Evolutionary conservation across 2,329 filamentous ascomycete species (phyloP).

Genomic region (Triangularia verruculosa): DNA sequence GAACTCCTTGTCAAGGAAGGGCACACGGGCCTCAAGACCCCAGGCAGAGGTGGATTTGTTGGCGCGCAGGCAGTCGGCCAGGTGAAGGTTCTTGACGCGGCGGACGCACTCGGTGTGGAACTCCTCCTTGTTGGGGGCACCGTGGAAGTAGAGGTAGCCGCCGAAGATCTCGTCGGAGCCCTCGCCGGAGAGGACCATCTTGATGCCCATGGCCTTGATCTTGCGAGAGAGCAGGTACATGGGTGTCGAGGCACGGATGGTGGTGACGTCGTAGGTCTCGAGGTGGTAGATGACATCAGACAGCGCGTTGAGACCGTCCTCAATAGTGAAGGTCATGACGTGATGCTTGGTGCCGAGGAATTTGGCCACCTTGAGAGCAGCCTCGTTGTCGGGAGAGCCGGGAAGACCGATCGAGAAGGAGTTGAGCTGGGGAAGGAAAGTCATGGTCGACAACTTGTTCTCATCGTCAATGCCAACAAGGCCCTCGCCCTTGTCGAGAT

Average conservation of each 20-base stretch:
- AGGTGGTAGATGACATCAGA: constrained; percentile 98
- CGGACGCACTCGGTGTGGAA: constrained; percentile 95
- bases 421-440: constrained; percentile 91
- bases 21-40: constrained; percentile 96
- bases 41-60: constrained; percentile 99
- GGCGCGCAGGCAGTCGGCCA: constrained; percentile 93
- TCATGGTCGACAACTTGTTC: constrained; percentile 83
- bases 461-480: constrained; percentile 94
- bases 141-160: constrained; percentile 98
- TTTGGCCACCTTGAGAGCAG: constrained; percentile 87
- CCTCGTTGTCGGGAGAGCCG: constrained; percentile 85
- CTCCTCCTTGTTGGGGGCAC: constrained; percentile 82
- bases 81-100: constrained; percentile 92
- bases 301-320: constrained; percentile 94
- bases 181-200: constrained; percentile 98
- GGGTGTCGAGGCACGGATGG: constrained; percentile 94
- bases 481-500: constrained; percentile 62
- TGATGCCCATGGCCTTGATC: constrained; percentile 99
- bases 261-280: constrained; percentile 97
- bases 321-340: constrained; percentile 95
- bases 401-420: constrained; percentile 98
- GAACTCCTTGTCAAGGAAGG: constrained; percentile 97
- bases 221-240: constrained; percentile 98
- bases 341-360: constrained; percentile 98
- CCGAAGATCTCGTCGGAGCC: constrained; percentile 98